Percentiles rank a stretch among this genome's conserved stretches.
Evolutionary conservation across 495 filamentous ascomycete species (phyloP).

Genomic region (Penicillium lagena): DNA sequence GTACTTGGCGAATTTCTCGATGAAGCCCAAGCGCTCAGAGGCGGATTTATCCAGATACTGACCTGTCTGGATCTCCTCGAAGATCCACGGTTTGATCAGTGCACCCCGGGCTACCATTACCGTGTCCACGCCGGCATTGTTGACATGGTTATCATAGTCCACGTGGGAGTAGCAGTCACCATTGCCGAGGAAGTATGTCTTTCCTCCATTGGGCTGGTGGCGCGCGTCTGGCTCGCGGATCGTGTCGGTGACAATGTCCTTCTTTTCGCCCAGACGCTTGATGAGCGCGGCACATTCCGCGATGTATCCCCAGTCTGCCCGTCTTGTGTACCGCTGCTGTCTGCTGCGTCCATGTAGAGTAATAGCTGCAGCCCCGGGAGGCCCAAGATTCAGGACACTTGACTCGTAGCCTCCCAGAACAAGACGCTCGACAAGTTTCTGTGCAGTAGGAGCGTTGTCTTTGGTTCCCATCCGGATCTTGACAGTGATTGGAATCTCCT

Average conservation of each 20-base stretch:
- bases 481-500: conserved; percentile 79
- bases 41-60: conserved; percentile 95
- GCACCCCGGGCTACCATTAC: conserved; percentile 92
- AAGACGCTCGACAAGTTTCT: conserved; percentile 76
- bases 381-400: conserved; percentile 48
- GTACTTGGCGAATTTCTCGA: conserved; percentile 84
- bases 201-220: conserved; percentile 52
- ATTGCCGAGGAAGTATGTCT: conserved; percentile 89
- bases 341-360: conserved; percentile 89
- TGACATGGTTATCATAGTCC: conserved; percentile 76
- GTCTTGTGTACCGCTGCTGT: conserved; percentile 87
- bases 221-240: conserved; percentile 65
- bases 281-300: conserved; percentile 82
- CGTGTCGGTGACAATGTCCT: conserved; percentile 63
- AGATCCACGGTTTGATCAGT: conserved; percentile 94
- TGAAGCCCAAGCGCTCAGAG: conserved; percentile 72
- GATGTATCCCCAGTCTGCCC: conserved; percentile 91
- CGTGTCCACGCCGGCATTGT: conserved; percentile 69
- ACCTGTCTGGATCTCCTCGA: conserved; percentile 85
- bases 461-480: conserved; percentile 92
- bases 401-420: conserved; percentile 69
- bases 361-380: conserved; percentile 80
- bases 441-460: conserved; percentile 70
- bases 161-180: conserved; percentile 91
- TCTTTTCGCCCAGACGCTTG: conserved; percentile 63